phyloP scores from a whole-genome alignment of 495 filamentous ascomycete species.

The Penicillium atrosanguineum region DNA sequence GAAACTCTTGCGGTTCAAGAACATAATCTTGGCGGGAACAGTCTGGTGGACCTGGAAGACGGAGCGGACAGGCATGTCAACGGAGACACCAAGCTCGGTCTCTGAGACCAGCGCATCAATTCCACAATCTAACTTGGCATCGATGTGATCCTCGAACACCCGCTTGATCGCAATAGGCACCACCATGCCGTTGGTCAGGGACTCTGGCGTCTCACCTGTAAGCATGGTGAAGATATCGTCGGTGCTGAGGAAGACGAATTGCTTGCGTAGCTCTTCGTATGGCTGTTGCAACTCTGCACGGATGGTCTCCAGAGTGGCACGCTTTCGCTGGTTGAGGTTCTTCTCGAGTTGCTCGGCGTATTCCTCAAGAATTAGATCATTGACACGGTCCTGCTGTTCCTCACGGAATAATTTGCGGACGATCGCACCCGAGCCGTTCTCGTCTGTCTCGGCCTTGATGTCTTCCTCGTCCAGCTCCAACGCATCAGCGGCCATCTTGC shows the following conservation, averaged over 20 bases:
- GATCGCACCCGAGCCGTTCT: constrained; percentile 82
- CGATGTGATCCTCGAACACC: constrained; percentile 85
- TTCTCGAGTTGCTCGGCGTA: constrained; percentile 94
- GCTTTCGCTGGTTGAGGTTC: constrained; percentile 90
- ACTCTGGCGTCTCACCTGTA: constrained; percentile 86
- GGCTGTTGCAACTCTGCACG: constrained; percentile 87
- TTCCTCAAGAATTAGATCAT: constrained; percentile 92
- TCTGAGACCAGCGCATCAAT: constrained; percentile 83
- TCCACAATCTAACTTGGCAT: constrained; percentile 89
- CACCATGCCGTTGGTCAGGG: constrained; percentile 83
- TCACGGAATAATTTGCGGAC: constrained; percentile 90
- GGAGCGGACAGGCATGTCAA: constrained; percentile 52
- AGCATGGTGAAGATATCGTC: constrained; percentile 97
- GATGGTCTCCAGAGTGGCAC: constrained; percentile 94
- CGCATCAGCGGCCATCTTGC: constrained; percentile 98
- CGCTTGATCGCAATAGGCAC: constrained; percentile 84
- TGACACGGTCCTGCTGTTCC: constrained; percentile 88
- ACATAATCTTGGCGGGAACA: constrained; percentile 80
- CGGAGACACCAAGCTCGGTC: constrained; percentile 65
- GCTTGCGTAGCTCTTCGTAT: constrained; percentile 88
- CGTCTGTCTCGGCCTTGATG: constrained; percentile 87
- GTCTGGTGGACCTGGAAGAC: constrained; percentile 74
- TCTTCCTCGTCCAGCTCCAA: constrained; percentile 96
- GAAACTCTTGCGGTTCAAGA: constrained; percentile 79
- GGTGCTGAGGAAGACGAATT: constrained; percentile 64